These are phyloP conservation scores for Torulaspora quercuum DNA, from an alignment of 805 yeast genomes.

Conservation along the genomic window DNA sequence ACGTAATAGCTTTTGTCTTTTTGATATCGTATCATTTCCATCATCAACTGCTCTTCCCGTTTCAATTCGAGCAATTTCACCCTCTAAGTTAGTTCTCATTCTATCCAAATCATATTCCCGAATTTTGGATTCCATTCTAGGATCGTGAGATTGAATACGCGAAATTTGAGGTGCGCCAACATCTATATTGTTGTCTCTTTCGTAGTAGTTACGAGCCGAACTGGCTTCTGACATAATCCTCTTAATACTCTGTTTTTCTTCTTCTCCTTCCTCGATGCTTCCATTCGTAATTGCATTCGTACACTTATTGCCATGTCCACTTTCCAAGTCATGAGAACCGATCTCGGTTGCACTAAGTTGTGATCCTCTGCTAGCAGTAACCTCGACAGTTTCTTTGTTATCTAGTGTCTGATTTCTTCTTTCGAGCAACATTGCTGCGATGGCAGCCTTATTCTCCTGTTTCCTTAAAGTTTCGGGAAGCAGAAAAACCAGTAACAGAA, in stretches of 20 bases:
- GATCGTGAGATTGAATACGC: conserved; percentile 22
- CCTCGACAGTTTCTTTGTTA: conserved; percentile 4
- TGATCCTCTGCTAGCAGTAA: background rate
- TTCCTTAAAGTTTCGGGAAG: conserved; percentile 75
- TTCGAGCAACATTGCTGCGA: conserved; percentile 44
- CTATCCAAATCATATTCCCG: conserved; percentile 27
- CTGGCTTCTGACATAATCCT: conserved; percentile 25
- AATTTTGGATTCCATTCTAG: conserved; percentile 18
- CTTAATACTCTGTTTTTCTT: conserved; percentile 10
- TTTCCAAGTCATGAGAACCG: conserved; percentile 4
- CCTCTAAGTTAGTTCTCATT: conserved; percentile 17
- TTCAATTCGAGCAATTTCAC: background rate
- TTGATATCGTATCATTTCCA: conserved; percentile 2
- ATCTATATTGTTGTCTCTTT: conserved; percentile 21
- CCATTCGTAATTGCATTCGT: conserved; percentile 1
- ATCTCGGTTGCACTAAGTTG: too few relatives aligned
- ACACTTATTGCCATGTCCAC: conserved; percentile 7
- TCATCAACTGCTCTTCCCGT: background rate
- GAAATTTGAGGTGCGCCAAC: conserved; percentile 29
- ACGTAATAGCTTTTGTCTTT: conserved; percentile 21
- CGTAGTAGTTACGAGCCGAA: conserved; percentile 19
- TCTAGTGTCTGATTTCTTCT: conserved; percentile 29
- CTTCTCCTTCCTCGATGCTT: conserved; percentile 8
- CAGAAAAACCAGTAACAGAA: conserved; percentile 47
- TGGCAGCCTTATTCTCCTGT: conserved; percentile 50